Percentiles rank a stretch among this genome's conserved stretches.
phyloP scores from a whole-genome alignment of 108 stramenopile genomes.

The Nitzschia inconspicua region DNA sequence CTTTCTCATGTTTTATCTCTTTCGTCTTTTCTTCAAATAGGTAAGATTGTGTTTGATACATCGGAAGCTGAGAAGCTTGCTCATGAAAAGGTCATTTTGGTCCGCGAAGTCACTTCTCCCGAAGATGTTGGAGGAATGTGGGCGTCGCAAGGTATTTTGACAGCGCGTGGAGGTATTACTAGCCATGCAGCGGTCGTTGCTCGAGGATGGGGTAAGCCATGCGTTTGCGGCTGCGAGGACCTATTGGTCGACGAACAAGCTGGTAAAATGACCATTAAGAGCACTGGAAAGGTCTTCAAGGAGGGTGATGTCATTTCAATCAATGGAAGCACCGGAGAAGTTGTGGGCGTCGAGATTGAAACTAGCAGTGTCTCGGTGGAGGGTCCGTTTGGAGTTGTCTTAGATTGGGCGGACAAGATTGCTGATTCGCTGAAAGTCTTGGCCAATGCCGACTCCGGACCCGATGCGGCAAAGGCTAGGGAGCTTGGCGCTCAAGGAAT shows the following conservation, averaged over 20 bases:
- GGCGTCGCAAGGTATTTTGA: conserved; percentile 77
- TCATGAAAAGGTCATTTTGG: conserved; percentile 65
- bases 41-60: conserved; percentile 77
- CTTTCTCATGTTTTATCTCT: too few relatives aligned
- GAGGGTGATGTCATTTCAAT: conserved; percentile 73
- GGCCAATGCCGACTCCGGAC: conserved; percentile 82
- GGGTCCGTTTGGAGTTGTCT: conserved; percentile 50
- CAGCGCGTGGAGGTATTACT: conserved; percentile 83
- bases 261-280: conserved; percentile 54
- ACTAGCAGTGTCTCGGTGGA: conserved; percentile 40
- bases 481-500: conserved; percentile 79
- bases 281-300: conserved; percentile 51
- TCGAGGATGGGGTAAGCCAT: conserved; percentile 89
- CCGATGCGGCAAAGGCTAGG: conserved; percentile 67
- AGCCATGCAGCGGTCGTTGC: conserved; percentile 87
- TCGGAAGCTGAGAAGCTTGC: conserved; percentile 70
- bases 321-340: conserved; percentile 82
- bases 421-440: conserved; percentile 61
- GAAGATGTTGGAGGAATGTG: conserved; percentile 90
- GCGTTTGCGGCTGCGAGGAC: conserved; percentile 79
- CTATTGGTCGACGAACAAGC: conserved; percentile 52
- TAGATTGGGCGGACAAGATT: conserved; percentile 64
- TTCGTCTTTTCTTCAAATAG: too few relatives aligned
- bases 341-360: conserved; percentile 44
- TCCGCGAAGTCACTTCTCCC: conserved; percentile 68